Percentiles rank a stretch among this genome's conserved stretches.
Evolutionary conservation across 768 basidiomycete genomes (phyloP).

Genomic region (Xerocomus potaroensis): DNA sequence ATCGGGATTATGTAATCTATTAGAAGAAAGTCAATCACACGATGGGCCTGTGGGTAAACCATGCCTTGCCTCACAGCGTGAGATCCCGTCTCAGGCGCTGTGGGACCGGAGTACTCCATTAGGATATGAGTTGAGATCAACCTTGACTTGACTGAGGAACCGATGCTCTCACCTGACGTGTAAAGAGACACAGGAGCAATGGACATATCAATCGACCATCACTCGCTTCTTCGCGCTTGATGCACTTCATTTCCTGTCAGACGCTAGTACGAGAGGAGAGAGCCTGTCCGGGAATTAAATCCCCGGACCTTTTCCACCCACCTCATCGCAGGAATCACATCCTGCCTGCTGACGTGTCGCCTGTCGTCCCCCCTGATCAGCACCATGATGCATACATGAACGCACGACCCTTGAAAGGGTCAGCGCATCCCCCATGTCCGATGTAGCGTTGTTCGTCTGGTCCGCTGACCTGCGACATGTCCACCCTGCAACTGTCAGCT

Average conservation of each 20-base stretch:
- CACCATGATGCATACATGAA: too few species aligned
- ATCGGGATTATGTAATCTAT: constrained; percentile 26
- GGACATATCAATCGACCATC: constrained; percentile 22
- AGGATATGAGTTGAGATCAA: constrained; percentile 11
- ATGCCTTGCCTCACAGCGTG: too few species aligned
- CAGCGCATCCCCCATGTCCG: too few species aligned
- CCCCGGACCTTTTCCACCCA: constrained; percentile 88
- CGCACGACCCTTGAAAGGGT: too few species aligned
- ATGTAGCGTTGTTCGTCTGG: too few species aligned
- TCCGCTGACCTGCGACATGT: not conserved
- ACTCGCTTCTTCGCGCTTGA: constrained; percentile 9
- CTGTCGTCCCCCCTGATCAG: too few species aligned
- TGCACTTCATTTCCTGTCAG: constrained; percentile 18
- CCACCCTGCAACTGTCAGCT: too few species aligned
- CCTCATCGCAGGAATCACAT: too few species aligned
- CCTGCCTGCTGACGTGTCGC: too few species aligned
- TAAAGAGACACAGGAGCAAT: too few species aligned
- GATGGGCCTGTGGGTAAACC: too few species aligned
- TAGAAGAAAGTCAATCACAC: not conserved
- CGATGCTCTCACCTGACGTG: not conserved
- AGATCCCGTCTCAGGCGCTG: constrained; percentile 3
- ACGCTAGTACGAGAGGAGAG: too few species aligned
- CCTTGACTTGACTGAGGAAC: constrained; percentile 19
- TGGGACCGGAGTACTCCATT: constrained; percentile 5
- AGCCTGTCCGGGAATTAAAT: constrained; percentile 83